phyloP scores from a whole-genome alignment of 768 basidiomycete genomes.

The Russula compacta region DNA sequence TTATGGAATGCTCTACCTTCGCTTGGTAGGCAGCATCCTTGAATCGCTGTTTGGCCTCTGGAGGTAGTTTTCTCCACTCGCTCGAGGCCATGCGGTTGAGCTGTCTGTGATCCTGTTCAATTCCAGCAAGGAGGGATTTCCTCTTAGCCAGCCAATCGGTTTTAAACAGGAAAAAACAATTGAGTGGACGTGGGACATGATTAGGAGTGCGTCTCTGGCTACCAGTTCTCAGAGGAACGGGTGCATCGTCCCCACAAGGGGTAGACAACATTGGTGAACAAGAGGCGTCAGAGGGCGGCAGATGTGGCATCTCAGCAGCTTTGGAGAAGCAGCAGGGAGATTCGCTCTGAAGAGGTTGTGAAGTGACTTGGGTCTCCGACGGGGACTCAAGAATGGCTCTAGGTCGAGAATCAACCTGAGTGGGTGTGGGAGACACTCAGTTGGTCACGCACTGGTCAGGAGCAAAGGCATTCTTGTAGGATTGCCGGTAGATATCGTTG shows the following conservation, averaged over 20 bases:
- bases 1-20: conserved; percentile 20
- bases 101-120: conserved; percentile 22
- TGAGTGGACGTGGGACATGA: conserved; percentile 22
- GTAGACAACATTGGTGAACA: neutral
- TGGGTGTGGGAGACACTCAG: neutral
- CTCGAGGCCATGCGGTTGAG: conserved; percentile 22
- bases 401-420: neutral
- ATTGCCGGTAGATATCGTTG: neutral
- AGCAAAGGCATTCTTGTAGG: neutral
- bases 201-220: conserved; percentile 2
- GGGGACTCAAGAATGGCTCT: neutral
- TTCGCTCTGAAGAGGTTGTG: neutral
- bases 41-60: conserved; percentile 19
- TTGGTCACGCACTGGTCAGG: neutral
- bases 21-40: conserved; percentile 19
- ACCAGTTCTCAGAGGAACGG: neutral
- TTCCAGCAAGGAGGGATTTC: conserved; percentile 11
- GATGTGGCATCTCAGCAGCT: neutral
- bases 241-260: neutral
- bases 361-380: neutral
- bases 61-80: conserved; percentile 22
- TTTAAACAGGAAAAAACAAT: conserved; percentile 24
- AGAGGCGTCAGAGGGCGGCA: neutral
- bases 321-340: neutral
- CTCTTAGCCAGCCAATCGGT: conserved; percentile 24